Evolutionary conservation across 768 basidiomycete genomes (phyloP), one percentile per base, ranked within the genome.

Genomic region (Mrakia blollopis): DNA sequence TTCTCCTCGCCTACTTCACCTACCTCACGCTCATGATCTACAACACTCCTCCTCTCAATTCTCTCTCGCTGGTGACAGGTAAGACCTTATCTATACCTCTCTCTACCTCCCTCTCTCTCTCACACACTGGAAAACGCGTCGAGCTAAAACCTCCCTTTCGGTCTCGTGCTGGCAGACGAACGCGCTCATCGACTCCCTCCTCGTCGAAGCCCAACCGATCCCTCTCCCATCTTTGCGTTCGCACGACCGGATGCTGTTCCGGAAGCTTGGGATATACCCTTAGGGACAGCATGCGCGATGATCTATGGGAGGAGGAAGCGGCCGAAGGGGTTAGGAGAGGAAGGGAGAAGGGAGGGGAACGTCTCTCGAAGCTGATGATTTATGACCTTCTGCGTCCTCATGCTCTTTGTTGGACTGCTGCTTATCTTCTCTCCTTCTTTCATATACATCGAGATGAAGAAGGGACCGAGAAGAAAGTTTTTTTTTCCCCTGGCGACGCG

Each of bases 1-100:
- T 84, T n/a, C 76, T 82, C 0, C 62, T 82, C 37, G 78, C 83
- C 13, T 84, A 84, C 75, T 79, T 79, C 52, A 60, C 73, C 18
- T 84, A 84, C 57, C 78, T 80, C 3, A 80, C 79, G 16, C 50
- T 84, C 25, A 80, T 79, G 76, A 79, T 80, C 6, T 81, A 79
- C 74, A 63, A 76, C 57, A 83, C 83, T 6, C 83, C 83, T 3
- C 3, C 73, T 0, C 80, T 83, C 57, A 65, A 78, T 39, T 82
- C 81, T 6, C 47, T 80, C 7, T 57, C 72, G 1, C 73, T 81
- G 39, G 80, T 83, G 30, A 81, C 82, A 50, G 82, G 83, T 83
- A 30, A 25, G 72, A 5, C 11, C n/a, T n/a, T n/a, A n/a, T n/a
- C n/a, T n/a, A n/a, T 30, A 21, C 41, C 25, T 60, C 3, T 39